Percentiles rank a stretch among this genome's conserved stretches.
These are phyloP conservation scores for Yamadazyma friedrichii DNA, from an alignment of 1,139 yeast species.

Conservation along the genomic window DNA sequence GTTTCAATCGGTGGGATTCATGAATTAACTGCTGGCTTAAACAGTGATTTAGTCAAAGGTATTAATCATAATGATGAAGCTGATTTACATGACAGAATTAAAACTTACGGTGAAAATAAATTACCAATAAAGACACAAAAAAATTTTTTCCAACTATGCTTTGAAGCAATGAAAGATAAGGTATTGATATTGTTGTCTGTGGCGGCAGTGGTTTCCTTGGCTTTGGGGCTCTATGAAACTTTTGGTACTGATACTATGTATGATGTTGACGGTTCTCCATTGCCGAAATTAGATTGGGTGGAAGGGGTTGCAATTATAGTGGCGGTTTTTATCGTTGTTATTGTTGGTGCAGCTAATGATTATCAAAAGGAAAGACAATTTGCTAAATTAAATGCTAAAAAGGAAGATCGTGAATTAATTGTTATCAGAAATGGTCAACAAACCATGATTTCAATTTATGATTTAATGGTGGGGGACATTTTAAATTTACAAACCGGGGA, in stretches of 20 bases:
- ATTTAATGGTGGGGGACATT: constrained; percentile 83
- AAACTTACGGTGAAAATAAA: constrained; percentile 62
- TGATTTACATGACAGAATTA: constrained; percentile 35
- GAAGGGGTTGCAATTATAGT: constrained; percentile 97
- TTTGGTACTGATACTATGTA: constrained; percentile 78
- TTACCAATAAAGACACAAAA: constrained; percentile 72
- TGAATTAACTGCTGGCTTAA: constrained; percentile 25
- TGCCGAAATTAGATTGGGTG: constrained; percentile 93
- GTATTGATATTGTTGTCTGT: constrained; percentile 79
- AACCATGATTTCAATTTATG: constrained; percentile 66
- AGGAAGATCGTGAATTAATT: constrained; percentile 79
- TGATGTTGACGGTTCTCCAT: constrained; percentile 71
- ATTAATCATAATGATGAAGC: constrained; percentile 29
- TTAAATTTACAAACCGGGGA: constrained; percentile 89
- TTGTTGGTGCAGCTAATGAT: constrained; percentile 93
- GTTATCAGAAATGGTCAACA: constrained; percentile 76
- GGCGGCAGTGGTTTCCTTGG: constrained; percentile 87
- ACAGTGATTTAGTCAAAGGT: constrained; percentile 46
- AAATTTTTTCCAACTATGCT: constrained; percentile 65
- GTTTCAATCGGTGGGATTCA: constrained; percentile 44
- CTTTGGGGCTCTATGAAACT: constrained; percentile 88
- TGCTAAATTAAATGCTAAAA: constrained; percentile 79
- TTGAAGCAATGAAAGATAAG: constrained; percentile 87
- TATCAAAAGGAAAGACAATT: constrained; percentile 96
- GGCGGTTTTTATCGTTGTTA: constrained; percentile 85